Evolutionary conservation across 768 basidiomycete species (phyloP).

Genomic region (Trichaptum fuscoviolaceum): DNA sequence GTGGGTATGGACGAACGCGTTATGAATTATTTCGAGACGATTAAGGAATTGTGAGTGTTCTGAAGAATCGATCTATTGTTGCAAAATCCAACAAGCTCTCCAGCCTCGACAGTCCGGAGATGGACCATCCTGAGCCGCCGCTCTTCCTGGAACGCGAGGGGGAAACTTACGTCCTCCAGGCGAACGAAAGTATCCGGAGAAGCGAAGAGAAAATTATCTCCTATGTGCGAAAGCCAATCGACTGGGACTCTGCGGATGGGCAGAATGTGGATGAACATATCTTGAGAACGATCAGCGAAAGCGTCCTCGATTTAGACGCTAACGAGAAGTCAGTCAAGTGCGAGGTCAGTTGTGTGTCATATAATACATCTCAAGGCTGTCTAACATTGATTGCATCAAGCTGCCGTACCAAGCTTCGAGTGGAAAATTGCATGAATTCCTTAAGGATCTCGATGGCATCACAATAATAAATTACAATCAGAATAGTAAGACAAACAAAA

Average conservation of each 20-base stretch:
- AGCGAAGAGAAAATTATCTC: conserved; percentile 25
- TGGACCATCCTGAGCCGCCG: conserved; percentile 43
- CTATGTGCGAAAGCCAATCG: conserved; percentile 6
- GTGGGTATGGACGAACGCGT: background rate
- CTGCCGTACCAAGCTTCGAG: conserved; percentile 27
- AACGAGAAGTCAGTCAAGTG: conserved; percentile 46
- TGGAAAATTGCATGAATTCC: conserved; percentile 39
- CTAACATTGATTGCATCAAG: conserved; percentile 26
- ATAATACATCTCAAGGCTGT: background rate
- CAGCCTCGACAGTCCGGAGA: conserved; percentile 20
- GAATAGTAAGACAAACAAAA: conserved; percentile 4
- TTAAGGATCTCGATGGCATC: conserved; percentile 39
- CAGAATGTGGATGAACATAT: conserved; percentile 8
- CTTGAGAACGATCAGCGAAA: conserved; percentile 36
- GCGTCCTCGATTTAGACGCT: conserved; percentile 47
- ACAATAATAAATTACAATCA: conserved; percentile 23
- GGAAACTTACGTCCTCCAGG: conserved; percentile 40
- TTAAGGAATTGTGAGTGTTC: conserved; percentile 34
- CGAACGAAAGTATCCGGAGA: conserved; percentile 44
- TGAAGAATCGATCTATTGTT: conserved; percentile 6
- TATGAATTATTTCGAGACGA: background rate
- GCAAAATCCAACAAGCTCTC: conserved; percentile 26
- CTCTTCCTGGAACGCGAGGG: conserved; percentile 32
- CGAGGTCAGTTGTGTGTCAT: conserved; percentile 37
- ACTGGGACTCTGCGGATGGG: background rate